Evolutionary conservation across 2,329 filamentous ascomycete species (phyloP).

Genomic region (Alternaria arborescens): DNA sequence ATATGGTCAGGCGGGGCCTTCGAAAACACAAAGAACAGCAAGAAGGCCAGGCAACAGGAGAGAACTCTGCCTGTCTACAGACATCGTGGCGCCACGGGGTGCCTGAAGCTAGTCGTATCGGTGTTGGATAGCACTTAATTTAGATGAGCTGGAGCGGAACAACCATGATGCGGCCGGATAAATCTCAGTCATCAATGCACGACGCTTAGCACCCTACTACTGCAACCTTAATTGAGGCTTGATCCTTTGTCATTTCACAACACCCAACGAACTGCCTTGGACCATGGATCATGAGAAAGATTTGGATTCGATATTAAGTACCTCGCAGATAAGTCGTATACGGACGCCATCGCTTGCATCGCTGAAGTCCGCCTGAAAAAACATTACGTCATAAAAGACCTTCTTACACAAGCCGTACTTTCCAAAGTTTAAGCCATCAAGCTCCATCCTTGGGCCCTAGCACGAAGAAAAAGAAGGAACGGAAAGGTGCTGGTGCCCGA

Average conservation of each 20-base stretch:
- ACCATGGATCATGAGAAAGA: not conserved
- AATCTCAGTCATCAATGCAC: slow-evolving; percentile 7
- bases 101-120: slow-evolving; percentile 14
- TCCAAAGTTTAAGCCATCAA: not conserved
- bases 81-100: slow-evolving; percentile 9
- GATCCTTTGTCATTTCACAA: not conserved
- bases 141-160: slow-evolving; percentile 3
- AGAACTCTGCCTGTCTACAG: not conserved
- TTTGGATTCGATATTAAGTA: not conserved
- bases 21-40: slow-evolving; percentile 10
- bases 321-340: not conserved
- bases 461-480: not conserved
- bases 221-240: slow-evolving; percentile 8
- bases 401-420: not conserved
- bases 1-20: slow-evolving; percentile 1
- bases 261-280: no score
- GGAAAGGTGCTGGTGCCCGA: not conserved
- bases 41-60: slow-evolving; percentile 7
- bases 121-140: slow-evolving; percentile 6
- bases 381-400: not conserved
- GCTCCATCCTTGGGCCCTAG: not conserved
- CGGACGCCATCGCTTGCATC: not conserved
- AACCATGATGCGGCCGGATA: not conserved
- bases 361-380: not conserved
- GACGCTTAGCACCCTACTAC: not conserved